Base-by-base conservation (phyloP, 805 yeast genomes). In the Sungouiella blattae region DNA sequence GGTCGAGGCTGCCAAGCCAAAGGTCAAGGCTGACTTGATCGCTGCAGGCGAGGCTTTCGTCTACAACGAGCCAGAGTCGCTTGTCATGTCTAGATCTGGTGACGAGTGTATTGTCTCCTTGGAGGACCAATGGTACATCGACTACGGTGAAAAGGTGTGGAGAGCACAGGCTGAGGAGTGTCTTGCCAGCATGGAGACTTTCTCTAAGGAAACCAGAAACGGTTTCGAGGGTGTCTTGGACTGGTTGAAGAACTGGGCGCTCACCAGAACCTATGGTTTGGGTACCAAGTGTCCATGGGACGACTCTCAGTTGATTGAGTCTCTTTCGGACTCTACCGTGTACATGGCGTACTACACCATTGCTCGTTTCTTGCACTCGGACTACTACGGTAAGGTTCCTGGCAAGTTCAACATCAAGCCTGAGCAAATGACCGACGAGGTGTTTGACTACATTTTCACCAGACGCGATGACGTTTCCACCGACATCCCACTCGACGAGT, bases 191-290 rank as follows among this genome's bases (percentile, higher is more conserved):
- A 80, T 93, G 91, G 77, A 84, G 59, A 75, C 89, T 8, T 91
- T 76, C 71, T 73, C 82, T 35, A 71, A 80, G 32, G 98, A 89
- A 68, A 86, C 94, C 27, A 76, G 83, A 53, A 79, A 91, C 56
- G 96, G 94, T 5, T 91, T 93, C 53, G 96, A 88, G 64, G 89
- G 88, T 62, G 95, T 86, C 39, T 73, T 93, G 54, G 94, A 83
- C 49, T 93, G 98, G 98, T 78, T 93, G 55, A 86, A 83, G 69
- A 89, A 88, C 71, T 93, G 98, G 98, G 98, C 98, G 34, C 87
- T 93, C 40, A 87, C 95, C 39, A 85, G 98, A 73, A 82, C 95
- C 37, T 93, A 87, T 52, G 98, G 98, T 60, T 74, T 93, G 49
- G 98, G 98, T 60, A 80, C 97, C 39, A 81, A 71, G 57, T 77